Percentiles rank a stretch among this genome's conserved stretches.
These are phyloP conservation scores for Triangularia verruculosa DNA, from an alignment of 2,329 filamentous ascomycete genomes.

Conservation along the genomic window DNA sequence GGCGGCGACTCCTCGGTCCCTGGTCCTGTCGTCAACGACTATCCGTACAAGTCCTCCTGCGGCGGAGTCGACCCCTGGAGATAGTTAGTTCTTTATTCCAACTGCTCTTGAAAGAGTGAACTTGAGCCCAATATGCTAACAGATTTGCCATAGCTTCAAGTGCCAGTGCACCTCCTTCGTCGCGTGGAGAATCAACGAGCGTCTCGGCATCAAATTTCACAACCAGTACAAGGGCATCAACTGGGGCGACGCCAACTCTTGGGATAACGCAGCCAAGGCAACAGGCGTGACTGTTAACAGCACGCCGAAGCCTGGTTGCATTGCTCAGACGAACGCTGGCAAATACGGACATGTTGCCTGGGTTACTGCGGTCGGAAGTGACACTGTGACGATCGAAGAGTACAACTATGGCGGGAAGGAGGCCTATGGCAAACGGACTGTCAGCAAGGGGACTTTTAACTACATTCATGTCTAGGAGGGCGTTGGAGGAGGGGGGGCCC, in stretches of 20 bases:
- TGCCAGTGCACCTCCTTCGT: slow-evolving; percentile 23
- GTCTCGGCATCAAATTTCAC: slow-evolving; percentile 20
- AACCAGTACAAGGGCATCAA: slow-evolving; percentile 21
- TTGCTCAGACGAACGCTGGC: slow-evolving; percentile 18
- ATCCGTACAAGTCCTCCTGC: slow-evolving; percentile 20
- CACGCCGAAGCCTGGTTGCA: slow-evolving; percentile 15
- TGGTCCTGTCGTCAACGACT: slow-evolving; percentile 21
- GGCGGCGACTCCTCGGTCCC: slow-evolving; percentile 11
- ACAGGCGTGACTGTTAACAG: slow-evolving; percentile 18
- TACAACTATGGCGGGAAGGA: slow-evolving; percentile 16
- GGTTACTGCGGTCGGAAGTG: slow-evolving; percentile 13
- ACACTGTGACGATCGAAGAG: slow-evolving; percentile 22
- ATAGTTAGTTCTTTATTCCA: neutral
- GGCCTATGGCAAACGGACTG: slow-evolving; percentile 19
- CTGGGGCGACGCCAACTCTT: slow-evolving; percentile 21
- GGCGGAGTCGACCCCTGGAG: slow-evolving; percentile 17
- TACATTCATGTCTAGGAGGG: slow-evolving; percentile 16
- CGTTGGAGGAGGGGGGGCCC: no score
- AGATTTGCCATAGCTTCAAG: slow-evolving; percentile 7
- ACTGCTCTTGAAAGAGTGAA: no score
- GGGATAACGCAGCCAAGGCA: slow-evolving; percentile 17
- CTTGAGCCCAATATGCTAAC: no score
- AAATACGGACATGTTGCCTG: slow-evolving; percentile 19
- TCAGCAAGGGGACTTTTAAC: slow-evolving; percentile 15
- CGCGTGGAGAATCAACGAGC: slow-evolving; percentile 21